Evolutionary conservation across 805 yeast species (phyloP).

Genomic region (Starmerella apicola): DNA sequence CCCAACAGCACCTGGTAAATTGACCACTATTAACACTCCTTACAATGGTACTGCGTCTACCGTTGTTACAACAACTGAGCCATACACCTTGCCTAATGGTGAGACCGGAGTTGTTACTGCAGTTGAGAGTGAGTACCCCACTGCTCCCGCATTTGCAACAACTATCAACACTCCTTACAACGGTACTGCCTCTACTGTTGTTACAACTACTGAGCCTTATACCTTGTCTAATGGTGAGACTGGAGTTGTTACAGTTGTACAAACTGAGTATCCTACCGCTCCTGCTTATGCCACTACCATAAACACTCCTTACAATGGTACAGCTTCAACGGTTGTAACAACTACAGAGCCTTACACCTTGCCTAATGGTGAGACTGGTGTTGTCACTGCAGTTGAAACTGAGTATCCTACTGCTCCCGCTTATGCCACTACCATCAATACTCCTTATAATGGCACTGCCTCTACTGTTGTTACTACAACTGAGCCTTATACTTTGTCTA

Average conservation of each 20-base stretch:
- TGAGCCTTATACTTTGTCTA: conserved; percentile 4
- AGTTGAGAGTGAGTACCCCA: conserved; percentile 4
- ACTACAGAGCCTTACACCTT: conserved; percentile 2
- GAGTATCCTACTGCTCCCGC: conserved; percentile 8
- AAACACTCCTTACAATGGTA: neutral
- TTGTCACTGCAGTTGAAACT: conserved; percentile 1
- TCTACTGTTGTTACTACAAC: conserved; percentile 1
- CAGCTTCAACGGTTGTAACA: neutral
- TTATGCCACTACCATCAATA: neutral
- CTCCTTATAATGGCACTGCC: neutral
- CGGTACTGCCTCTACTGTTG: neutral
- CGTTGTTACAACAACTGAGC: neutral
- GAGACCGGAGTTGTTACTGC: conserved; percentile 1
- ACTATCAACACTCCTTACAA: neutral
- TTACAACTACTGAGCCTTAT: conserved; percentile 1
- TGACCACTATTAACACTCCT: neutral
- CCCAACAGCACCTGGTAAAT: conserved; percentile 2
- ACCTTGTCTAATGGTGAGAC: neutral
- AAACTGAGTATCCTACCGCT: conserved; percentile 5
- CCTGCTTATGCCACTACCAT: conserved; percentile 3
- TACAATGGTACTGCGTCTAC: neutral
- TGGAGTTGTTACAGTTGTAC: conserved; percentile 1
- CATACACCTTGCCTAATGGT: conserved; percentile 1
- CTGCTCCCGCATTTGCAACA: conserved; percentile 3
- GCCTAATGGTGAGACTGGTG: neutral